A percentile compares a stretch with the other conserved stretches of the same genome.
phyloP scores from a whole-genome alignment of 169 alveolate species.

The Cryptosporidium muris region DNA sequence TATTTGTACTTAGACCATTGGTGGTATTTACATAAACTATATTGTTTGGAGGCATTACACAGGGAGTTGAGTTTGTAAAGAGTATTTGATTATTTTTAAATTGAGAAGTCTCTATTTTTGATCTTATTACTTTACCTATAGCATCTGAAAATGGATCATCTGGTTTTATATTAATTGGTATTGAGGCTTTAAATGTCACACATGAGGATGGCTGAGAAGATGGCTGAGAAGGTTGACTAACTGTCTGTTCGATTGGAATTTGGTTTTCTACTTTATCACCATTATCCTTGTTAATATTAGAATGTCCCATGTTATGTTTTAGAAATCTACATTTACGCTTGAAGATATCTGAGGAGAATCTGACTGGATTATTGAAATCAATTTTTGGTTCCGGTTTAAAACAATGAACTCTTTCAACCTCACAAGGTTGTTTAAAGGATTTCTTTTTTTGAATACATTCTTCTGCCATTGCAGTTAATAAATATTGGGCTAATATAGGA shows the following conservation, averaged over 20 bases:
- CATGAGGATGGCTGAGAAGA: constrained; percentile 68
- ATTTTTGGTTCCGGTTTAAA: constrained; percentile 24
- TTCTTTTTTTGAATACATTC: constrained; percentile 48
- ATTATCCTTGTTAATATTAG: not conserved
- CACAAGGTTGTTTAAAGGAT: not conserved
- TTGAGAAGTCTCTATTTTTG: constrained; percentile 1
- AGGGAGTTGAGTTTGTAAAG: constrained; percentile 8
- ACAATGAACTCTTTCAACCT: not conserved
- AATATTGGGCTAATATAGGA: constrained; percentile 56
- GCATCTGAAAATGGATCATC: constrained; percentile 68
- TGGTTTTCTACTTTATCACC: constrained; percentile 3
- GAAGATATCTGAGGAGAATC: constrained; percentile 50
- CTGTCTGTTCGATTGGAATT: constrained; percentile 1
- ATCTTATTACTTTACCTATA: constrained; percentile 35
- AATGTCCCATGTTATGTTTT: not conserved
- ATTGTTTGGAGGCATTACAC: constrained; percentile 5
- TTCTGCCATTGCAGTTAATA: constrained; percentile 71
- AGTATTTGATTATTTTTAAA: not conserved
- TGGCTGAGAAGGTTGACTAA: not conserved
- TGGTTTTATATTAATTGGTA: constrained; percentile 43
- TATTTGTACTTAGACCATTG: not conserved
- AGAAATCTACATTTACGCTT: constrained; percentile 25
- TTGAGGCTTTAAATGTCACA: constrained; percentile 55
- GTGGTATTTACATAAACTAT: not conserved
- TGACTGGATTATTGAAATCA: constrained; percentile 46